Evolutionary conservation across 768 basidiomycete genomes (phyloP), one percentile per base, ranked within the genome.

Genomic region (Calvatia gigantea): DNA sequence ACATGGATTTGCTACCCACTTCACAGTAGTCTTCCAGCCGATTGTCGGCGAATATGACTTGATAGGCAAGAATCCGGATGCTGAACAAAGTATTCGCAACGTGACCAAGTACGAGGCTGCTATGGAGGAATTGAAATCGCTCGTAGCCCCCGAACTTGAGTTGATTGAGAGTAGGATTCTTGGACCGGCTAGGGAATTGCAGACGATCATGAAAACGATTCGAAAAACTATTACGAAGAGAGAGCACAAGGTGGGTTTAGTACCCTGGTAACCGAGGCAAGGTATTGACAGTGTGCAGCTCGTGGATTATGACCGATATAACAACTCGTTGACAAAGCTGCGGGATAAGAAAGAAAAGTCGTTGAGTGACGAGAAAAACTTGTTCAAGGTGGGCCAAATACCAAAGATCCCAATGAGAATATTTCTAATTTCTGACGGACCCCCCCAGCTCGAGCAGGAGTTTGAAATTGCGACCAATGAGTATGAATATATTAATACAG

Each of bases 281-380:
- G 31, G 6, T 37, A 5, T 35, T 42, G 28, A 57, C 32, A 25
- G 4, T 49, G 6, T 43, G 8, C 57, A 91, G 90, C 78, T 98
- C 56, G 76, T 88, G 23, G 97, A 99, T 72, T 99, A 86, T 62
- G 97, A 99, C 74, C 88, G 97, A 47, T 91, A 84, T 79, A 98
- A 98, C 71, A 98, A 97, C 65, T 92, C 93, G 17, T 74, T 98
- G 61, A 94, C 87, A 55, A 98, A 99, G 72, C 77, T 98, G 56
- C 80, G 97, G 56, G 96, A 99, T 69, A 99, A 99, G 83, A 96
- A 98, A 73, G 96, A 99, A 67, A 99, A 98, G 74, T 86, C 90
- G 17, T 73, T 98, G 60, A 92, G 76, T 62, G 96, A 98, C 64
- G 96, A 98, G 79, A 97, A 98, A 81, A 92, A 95, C 65, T 66